These are phyloP conservation scores for Lactarius indigo DNA, from an alignment of 768 basidiomycete genomes.

Conservation along the genomic window DNA sequence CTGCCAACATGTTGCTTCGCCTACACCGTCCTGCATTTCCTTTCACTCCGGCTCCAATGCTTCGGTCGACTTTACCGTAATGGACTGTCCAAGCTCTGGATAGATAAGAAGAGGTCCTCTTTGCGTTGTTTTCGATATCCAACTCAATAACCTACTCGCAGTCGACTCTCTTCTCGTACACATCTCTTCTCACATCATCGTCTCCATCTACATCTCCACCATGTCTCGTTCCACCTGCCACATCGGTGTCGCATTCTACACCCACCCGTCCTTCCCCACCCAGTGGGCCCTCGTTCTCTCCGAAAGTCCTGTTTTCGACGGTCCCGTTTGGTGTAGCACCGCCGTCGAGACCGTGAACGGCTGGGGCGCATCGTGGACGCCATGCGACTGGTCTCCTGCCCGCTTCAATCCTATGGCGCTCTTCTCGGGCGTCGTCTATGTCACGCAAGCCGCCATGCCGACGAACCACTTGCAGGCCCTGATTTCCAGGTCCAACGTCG, in stretches of 20 bases:
- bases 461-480: background rate
- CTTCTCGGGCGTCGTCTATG: slow-evolving; percentile 1
- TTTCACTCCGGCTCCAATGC: background rate
- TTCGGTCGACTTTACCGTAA: background rate
- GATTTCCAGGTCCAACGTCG: slow-evolving; percentile 5
- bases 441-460: background rate
- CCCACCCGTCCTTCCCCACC: slow-evolving; percentile 4
- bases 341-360: slow-evolving; percentile 11
- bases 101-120: background rate
- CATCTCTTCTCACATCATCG: background rate
- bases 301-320: background rate
- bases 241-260: slow-evolving; percentile 6
- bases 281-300: slow-evolving; percentile 14
- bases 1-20: background rate
- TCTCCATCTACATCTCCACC: background rate
- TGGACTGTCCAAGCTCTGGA: background rate
- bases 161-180: background rate
- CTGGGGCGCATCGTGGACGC: slow-evolving; percentile 6
- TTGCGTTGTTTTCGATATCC: background rate
- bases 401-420: background rate
- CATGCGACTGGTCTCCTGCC: slow-evolving; percentile 2
- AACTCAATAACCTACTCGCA: background rate
- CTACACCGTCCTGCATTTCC: background rate
- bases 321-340: slow-evolving; percentile 9
- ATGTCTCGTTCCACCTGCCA: slow-evolving; percentile 6